These are phyloP conservation scores for Blastobotrys persicus DNA, from an alignment of 1,139 yeast genomes.

Conservation along the genomic window DNA sequence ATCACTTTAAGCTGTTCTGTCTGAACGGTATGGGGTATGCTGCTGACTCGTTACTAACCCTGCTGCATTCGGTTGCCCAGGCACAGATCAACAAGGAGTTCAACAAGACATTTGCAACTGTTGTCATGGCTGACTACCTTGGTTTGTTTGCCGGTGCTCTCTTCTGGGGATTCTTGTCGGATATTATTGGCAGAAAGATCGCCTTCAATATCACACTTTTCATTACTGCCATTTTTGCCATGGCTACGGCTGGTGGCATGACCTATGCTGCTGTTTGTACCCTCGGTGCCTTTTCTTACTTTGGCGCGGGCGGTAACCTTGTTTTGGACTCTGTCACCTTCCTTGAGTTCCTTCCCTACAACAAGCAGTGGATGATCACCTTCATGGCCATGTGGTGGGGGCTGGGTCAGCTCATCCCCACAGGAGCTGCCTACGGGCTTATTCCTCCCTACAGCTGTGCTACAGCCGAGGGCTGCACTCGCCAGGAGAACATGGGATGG, in stretches of 20 bases:
- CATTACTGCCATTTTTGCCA: constrained; percentile 51
- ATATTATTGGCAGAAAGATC: constrained; percentile 53
- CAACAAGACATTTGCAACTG: constrained; percentile 34
- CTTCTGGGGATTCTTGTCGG: constrained; percentile 60
- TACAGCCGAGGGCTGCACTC: constrained; percentile 43
- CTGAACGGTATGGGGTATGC: constrained; percentile 59
- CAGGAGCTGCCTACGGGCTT: constrained; percentile 54
- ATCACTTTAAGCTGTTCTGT: constrained; percentile 28
- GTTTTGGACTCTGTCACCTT: constrained; percentile 59
- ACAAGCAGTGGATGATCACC: constrained; percentile 51
- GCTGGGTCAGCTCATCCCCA: constrained; percentile 56
- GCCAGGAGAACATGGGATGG: constrained; percentile 53
- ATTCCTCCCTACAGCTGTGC: constrained; percentile 49
- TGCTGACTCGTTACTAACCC: constrained; percentile 51
- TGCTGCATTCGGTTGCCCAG: constrained; percentile 43
- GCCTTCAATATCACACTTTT: constrained; percentile 56
- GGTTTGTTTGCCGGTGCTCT: constrained; percentile 58
- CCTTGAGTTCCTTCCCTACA: constrained; percentile 54
- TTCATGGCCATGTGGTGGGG: constrained; percentile 61
- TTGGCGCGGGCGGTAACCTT: constrained; percentile 58
- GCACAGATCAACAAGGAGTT: constrained; percentile 30
- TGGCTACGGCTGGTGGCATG: constrained; percentile 53
- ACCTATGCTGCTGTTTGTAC: constrained; percentile 45
- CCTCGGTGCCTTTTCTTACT: constrained; percentile 47
- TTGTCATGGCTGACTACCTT: constrained; percentile 43